A percentile compares a stretch with the other conserved stretches of the same genome.
These are phyloP conservation scores for Neoascochyta sp. DNA, from an alignment of 2,329 filamentous ascomycete genomes.

Conservation along the genomic window DNA sequence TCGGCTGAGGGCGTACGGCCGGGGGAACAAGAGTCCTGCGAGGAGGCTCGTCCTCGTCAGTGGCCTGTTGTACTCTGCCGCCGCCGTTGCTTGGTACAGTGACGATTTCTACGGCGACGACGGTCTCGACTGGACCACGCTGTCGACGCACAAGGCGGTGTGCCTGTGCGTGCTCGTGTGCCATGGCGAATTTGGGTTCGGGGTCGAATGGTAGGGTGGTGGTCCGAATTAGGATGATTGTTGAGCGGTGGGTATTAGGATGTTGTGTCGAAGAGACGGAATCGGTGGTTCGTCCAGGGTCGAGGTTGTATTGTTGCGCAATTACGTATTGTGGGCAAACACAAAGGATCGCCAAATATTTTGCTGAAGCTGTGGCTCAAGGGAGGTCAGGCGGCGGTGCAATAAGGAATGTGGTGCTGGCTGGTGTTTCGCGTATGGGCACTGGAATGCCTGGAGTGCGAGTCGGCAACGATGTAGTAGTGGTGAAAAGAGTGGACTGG, in stretches of 20 bases:
- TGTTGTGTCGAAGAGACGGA: conserved; percentile 5
- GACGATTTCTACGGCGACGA: conserved; percentile 49
- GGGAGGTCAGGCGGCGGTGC: conserved; percentile 18
- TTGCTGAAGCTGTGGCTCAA: conserved; percentile 21
- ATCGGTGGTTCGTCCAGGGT: background rate
- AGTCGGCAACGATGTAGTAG: conserved; percentile 24
- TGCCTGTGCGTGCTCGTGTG: conserved; percentile 22
- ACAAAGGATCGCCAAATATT: conserved; percentile 16
- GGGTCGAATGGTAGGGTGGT: no score
- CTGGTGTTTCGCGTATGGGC: conserved; percentile 12
- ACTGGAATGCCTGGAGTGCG: conserved; percentile 34
- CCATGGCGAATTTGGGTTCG: conserved; percentile 16
- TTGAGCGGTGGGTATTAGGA: conserved; percentile 1
- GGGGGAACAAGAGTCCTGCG: conserved; percentile 20
- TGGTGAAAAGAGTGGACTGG: conserved; percentile 33
- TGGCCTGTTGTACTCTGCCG: conserved; percentile 39
- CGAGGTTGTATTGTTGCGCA: conserved; percentile 6
- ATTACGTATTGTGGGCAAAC: conserved; percentile 25
- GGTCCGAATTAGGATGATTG: background rate
- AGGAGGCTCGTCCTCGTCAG: conserved; percentile 12
- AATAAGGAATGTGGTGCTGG: conserved; percentile 30
- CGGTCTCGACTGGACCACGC: conserved; percentile 23
- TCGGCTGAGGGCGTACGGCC: conserved; percentile 13
- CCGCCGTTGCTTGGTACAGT: conserved; percentile 52
- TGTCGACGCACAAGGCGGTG: conserved; percentile 34